These are phyloP conservation scores for Fusarium pseudograminearum DNA, from an alignment of 2,329 filamentous ascomycete genomes.

Conservation along the genomic window DNA sequence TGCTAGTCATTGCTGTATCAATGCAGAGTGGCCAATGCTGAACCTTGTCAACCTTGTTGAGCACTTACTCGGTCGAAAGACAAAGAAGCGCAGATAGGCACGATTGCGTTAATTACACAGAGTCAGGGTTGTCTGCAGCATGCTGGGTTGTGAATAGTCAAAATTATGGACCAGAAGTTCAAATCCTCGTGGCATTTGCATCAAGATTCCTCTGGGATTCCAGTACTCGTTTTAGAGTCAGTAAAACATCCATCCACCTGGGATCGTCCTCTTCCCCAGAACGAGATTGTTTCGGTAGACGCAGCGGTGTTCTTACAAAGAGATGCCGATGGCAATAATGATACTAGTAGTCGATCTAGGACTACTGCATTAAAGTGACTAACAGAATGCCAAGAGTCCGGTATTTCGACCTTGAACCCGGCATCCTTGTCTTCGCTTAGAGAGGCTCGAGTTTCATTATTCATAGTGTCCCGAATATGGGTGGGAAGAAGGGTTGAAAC, in stretches of 20 bases:
- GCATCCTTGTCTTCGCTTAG: slow-evolving; percentile 35
- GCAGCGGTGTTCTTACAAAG: slow-evolving; percentile 13
- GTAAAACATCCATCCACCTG: slow-evolving; percentile 9
- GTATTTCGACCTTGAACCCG: slow-evolving; percentile 19
- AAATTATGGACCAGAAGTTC: background rate
- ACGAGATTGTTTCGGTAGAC: slow-evolving; percentile 5
- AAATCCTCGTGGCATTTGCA: background rate
- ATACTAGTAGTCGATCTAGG: background rate
- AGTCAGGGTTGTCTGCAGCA: background rate
- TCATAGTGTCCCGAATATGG: slow-evolving; percentile 3
- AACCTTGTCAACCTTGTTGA: slow-evolving; percentile 1
- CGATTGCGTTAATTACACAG: background rate
- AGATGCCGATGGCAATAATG: background rate
- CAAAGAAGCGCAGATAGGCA: background rate
- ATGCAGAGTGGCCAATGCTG: background rate
- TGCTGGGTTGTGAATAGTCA: background rate
- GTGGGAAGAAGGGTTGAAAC: slow-evolving; percentile 32
- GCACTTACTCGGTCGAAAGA: background rate
- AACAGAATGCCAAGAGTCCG: slow-evolving; percentile 19
- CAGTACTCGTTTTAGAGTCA: slow-evolving; percentile 1
- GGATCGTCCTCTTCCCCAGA: slow-evolving; percentile 3
- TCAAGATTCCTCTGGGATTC: background rate
- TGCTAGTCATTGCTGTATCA: background rate
- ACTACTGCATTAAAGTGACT: background rate
- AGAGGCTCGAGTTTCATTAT: slow-evolving; percentile 34